phyloP scores from a whole-genome alignment of 1,284 basidiomycete genomes.

The Austroboletus niveus region DNA sequence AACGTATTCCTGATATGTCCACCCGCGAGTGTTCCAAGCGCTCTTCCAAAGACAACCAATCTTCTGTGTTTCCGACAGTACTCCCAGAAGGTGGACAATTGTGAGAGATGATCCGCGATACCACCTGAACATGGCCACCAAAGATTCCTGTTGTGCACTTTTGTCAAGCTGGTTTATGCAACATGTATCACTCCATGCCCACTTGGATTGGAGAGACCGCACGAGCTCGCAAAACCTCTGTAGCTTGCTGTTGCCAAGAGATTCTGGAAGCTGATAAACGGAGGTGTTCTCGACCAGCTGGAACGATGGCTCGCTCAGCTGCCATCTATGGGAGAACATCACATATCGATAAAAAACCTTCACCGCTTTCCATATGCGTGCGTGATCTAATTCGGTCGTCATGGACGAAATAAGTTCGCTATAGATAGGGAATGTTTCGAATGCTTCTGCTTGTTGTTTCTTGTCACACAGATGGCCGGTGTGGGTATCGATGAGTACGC shows the following conservation, averaged over 20 bases:
- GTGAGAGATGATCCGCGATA: background rate
- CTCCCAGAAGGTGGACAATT: background rate
- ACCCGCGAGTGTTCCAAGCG: background rate
- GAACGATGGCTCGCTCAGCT: constrained; percentile 6
- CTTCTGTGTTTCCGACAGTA: background rate
- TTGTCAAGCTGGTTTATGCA: constrained; percentile 1
- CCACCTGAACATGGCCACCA: background rate
- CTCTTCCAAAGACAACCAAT: background rate
- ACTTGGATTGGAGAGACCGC: background rate
- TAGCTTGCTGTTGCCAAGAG: constrained; percentile 2
- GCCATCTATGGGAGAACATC: constrained; percentile 16
- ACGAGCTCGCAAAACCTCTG: constrained; percentile 5
- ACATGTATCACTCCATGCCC: constrained; percentile 6
- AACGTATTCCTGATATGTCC: background rate
- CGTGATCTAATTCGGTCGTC: background rate
- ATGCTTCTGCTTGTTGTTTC: background rate
- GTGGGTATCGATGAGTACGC: background rate
- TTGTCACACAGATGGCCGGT: constrained; percentile 8
- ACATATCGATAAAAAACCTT: background rate
- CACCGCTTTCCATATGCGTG: background rate
- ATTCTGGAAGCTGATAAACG: constrained; percentile 1
- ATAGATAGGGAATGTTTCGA: background rate
- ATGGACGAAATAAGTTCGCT: background rate
- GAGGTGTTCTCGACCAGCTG: constrained; percentile 4
- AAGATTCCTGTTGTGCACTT: background rate